phyloP scores from a whole-genome alignment of 2,329 filamentous ascomycete genomes.

The Microdochium bolleyi region DNA sequence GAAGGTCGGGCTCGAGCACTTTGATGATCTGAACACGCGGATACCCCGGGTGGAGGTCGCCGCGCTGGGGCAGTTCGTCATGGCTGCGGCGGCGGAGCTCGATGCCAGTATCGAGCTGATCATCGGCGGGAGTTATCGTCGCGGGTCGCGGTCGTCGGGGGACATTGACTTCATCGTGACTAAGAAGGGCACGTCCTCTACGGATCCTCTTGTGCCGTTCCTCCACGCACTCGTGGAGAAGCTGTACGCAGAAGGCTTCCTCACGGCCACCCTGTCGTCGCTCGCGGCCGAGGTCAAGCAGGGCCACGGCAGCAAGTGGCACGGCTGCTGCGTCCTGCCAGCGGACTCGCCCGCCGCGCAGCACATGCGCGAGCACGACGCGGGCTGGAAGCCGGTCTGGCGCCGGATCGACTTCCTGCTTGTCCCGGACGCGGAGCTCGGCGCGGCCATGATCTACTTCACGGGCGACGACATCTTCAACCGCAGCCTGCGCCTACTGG shows the following conservation, averaged over 20 bases:
- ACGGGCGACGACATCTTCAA: slow-evolving; percentile 96
- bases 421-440: slow-evolving; percentile 71
- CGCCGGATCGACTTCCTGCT: slow-evolving; percentile 78
- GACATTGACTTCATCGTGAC: slow-evolving; percentile 86
- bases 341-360: slow-evolving; percentile 1
- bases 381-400: slow-evolving; percentile 44
- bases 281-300: slow-evolving; percentile 26
- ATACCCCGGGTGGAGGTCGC: slow-evolving; percentile 74
- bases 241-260: slow-evolving; percentile 55
- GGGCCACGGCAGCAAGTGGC: slow-evolving; percentile 68
- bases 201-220: slow-evolving; percentile 51
- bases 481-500: slow-evolving; percentile 71
- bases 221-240: slow-evolving; percentile 54
- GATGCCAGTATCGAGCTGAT: slow-evolving; percentile 62
- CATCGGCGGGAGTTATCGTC: slow-evolving; percentile 77
- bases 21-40: slow-evolving; percentile 67
- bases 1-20: slow-evolving; percentile 68
- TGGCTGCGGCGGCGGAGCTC: slow-evolving; percentile 44
- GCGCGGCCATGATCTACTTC: slow-evolving; percentile 87
- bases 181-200: slow-evolving; percentile 45
- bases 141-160: slow-evolving; percentile 64
- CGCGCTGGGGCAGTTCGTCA: slow-evolving; percentile 59
- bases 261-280: slow-evolving; percentile 58
- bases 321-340: slow-evolving; percentile 73
- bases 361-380: no score